A percentile compares a stretch with the other conserved stretches of the same genome.
phyloP scores from a whole-genome alignment of 2,329 filamentous ascomycete species.

The Xylaria sp. region DNA sequence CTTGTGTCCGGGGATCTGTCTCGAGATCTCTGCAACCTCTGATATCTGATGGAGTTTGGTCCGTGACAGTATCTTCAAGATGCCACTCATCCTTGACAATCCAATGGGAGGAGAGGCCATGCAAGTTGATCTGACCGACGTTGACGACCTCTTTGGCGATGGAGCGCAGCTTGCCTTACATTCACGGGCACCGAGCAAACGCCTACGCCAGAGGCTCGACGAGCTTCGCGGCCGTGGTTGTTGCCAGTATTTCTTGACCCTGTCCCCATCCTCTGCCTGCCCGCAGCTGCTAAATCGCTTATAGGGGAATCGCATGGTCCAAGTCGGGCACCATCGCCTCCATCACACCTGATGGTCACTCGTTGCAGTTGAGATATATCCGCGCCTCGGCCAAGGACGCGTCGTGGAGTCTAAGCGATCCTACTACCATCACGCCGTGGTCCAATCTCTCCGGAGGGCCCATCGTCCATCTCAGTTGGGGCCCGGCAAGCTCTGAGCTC shows the following conservation, averaged over 20 bases:
- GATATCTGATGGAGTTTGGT: no score
- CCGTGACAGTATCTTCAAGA: no score
- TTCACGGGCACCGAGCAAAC: constrained; percentile 59
- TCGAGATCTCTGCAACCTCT: no score
- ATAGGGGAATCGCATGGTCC: constrained; percentile 83
- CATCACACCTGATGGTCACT: constrained; percentile 71
- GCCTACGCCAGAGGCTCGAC: constrained; percentile 73
- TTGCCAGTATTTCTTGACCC: constrained; percentile 67
- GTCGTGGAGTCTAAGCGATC: constrained; percentile 74
- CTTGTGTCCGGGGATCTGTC: no score
- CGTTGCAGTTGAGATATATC: constrained; percentile 73
- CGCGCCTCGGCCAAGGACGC: constrained; percentile 69
- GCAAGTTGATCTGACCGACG: constrained; percentile 58
- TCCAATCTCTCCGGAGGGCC: constrained; percentile 64
- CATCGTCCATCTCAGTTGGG: constrained; percentile 83
- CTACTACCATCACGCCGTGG: constrained; percentile 65
- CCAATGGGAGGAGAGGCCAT: constrained; percentile 57
- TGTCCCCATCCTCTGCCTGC: neutral
- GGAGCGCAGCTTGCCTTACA: constrained; percentile 60
- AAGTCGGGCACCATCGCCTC: constrained; percentile 83
- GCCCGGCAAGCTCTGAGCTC: constrained; percentile 72
- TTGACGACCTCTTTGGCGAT: constrained; percentile 78
- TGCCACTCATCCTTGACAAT: constrained; percentile 58
- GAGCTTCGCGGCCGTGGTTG: constrained; percentile 76
- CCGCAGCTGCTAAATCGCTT: constrained; percentile 20